Base-by-base conservation (phyloP, 306 rosid species). In the Biancaea sappan region DNA sequence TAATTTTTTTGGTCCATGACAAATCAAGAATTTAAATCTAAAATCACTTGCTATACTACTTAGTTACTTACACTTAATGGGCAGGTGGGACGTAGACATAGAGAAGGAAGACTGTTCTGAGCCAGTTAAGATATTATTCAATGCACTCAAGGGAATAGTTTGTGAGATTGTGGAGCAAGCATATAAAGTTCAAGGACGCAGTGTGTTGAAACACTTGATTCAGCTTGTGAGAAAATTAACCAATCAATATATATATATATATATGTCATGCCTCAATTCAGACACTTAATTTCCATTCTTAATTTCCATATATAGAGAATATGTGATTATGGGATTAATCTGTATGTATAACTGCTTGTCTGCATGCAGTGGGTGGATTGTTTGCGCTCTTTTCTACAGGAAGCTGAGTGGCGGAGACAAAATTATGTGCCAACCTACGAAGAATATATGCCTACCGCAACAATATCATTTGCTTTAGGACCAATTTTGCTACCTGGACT, bases 1-100 rank as follows among this genome's bases (percentile, higher is more conserved):
- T 13, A n/a, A n/a, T n/a, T n/a, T n/a, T n/a, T n/a, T n/a, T n/a
- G n/a, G n/a, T n/a, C n/a, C n/a, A n/a, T n/a, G n/a, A n/a, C n/a
- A n/a, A n/a, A n/a, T n/a, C n/a, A n/a, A n/a, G n/a, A n/a, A n/a
- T n/a, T n/a, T n/a, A n/a, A n/a, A n/a, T n/a, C n/a, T n/a, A n/a
- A n/a, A n/a, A n/a, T n/a, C n/a, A n/a, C n/a, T n/a, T n/a, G n/a
- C n/a, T n/a, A n/a, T n/a, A n/a, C n/a, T n/a, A n/a, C n/a, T n/a
- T n/a, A n/a, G n/a, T n/a, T n/a, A n/a, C n/a, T n/a, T n/a, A n/a
- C n/a, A n/a, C n/a, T n/a, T n/a, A n/a, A n/a, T n/a, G 52, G 25
- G 4, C 86, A 86, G 90, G 81, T 88, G 93, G 90, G 81, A 84
- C 62, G 76, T 72, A 47, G 72, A 82, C 64, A 59, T 56, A 7